Conservation (phyloP, 202 grass and related monocot genomes). For the Panicum virgatum region DNA sequence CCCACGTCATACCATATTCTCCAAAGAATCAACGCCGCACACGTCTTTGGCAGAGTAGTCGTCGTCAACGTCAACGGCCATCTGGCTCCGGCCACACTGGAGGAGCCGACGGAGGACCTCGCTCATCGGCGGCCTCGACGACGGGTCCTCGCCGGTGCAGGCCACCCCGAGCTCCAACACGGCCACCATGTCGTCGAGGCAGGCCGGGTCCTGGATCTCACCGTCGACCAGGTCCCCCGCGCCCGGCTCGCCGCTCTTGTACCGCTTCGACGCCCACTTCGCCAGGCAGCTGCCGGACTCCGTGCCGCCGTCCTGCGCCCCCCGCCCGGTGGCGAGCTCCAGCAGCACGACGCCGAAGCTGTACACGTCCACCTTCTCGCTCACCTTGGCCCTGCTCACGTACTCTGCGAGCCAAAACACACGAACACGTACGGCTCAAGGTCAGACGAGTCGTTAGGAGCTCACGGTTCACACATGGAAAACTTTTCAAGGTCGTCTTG, state of each 20-base stretch:
- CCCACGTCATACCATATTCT: background rate
- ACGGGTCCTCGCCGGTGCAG: conserved; percentile 31
- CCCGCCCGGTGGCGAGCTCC: conserved; percentile 26
- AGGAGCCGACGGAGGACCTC: conserved; percentile 22
- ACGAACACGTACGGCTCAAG: no score
- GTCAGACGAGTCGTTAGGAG: no score
- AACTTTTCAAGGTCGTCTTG: no score
- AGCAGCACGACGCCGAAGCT: background rate
- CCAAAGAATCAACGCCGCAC: background rate
- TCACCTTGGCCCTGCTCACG: conserved; percentile 30
- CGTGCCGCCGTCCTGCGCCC: background rate
- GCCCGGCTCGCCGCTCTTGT: background rate
- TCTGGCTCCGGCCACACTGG: background rate
- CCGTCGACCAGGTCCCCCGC: conserved; percentile 7
- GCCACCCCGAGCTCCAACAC: conserved; percentile 20
- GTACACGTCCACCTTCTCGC: conserved; percentile 41
- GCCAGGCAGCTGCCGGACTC: conserved; percentile 30
- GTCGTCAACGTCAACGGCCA: background rate
- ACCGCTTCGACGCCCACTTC: conserved; percentile 28
- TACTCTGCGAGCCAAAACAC: conserved; percentile 28
- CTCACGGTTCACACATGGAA: background rate
- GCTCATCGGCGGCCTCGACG: conserved; percentile 27
- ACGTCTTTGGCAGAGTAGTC: background rate
- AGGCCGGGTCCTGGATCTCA: background rate
- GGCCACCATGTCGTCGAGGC: conserved; percentile 2